Conservation (phyloP, 2,329 filamentous ascomycete species). For the Penicillium sp. region DNA sequence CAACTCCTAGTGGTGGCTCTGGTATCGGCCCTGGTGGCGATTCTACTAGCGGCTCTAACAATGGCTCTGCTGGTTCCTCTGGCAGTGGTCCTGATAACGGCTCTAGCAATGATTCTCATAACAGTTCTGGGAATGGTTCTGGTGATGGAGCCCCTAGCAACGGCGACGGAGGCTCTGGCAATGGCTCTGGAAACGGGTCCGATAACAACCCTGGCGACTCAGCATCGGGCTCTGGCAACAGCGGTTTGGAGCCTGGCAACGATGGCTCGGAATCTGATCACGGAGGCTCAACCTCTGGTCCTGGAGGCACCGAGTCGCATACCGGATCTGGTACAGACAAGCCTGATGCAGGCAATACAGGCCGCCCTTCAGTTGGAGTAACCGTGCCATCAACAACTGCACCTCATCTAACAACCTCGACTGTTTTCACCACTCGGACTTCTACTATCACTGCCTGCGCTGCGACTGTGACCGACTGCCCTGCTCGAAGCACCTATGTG, state of each 20-base stretch:
- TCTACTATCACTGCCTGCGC: conserved; percentile 4
- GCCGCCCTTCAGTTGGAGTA: background rate
- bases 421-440: conserved; percentile 5
- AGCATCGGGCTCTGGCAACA: background rate
- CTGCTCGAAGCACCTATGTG: conserved; percentile 6
- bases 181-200: background rate
- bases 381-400: background rate
- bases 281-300: background rate
- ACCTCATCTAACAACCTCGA: conserved; percentile 5
- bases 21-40: too few relatives aligned
- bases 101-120: background rate
- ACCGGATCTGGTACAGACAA: background rate
- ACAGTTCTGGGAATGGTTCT: background rate
- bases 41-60: background rate
- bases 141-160: background rate
- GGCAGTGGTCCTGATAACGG: background rate
- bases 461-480: conserved; percentile 1
- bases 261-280: background rate
- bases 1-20: background rate
- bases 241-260: background rate
- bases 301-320: too few relatives aligned
- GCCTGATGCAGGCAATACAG: background rate
- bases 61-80: background rate
- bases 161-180: background rate
- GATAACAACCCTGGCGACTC: too few relatives aligned